Evolutionary conservation across 768 basidiomycete genomes (phyloP).

Genomic region (Termitomyces sp.): DNA sequence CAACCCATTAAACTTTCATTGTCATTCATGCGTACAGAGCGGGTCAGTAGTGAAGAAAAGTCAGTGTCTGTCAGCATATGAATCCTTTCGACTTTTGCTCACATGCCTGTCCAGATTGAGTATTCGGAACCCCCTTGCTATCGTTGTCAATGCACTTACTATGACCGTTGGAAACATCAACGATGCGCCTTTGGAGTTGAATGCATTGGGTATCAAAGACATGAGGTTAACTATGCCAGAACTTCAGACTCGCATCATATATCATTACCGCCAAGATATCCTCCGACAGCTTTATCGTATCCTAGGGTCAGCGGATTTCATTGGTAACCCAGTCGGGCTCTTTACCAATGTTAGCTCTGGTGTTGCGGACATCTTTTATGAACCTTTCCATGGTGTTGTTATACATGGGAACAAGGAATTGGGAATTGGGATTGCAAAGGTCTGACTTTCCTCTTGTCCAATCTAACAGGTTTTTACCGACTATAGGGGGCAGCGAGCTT

Average conservation of each 20-base stretch:
- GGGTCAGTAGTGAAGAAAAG: slow-evolving; percentile 92
- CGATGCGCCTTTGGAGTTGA: slow-evolving; percentile 90
- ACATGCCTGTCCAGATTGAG: slow-evolving; percentile 43
- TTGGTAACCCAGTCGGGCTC: slow-evolving; percentile 91
- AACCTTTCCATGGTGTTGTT: slow-evolving; percentile 94
- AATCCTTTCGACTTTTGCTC: slow-evolving; percentile 1
- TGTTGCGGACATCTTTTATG: slow-evolving; percentile 97
- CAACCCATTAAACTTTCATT: slow-evolving; percentile 90
- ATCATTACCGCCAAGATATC: slow-evolving; percentile 93
- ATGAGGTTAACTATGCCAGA: slow-evolving; percentile 85
- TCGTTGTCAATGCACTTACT: slow-evolving; percentile 89
- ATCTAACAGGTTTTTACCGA: neutral
- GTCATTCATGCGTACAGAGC: slow-evolving; percentile 96
- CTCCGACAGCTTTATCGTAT: slow-evolving; percentile 93
- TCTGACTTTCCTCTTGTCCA: slow-evolving; percentile 20
- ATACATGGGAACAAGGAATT: slow-evolving; percentile 95
- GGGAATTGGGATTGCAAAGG: slow-evolving; percentile 92
- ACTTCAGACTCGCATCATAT: slow-evolving; percentile 74
- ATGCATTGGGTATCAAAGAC: slow-evolving; percentile 91
- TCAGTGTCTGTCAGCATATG: slow-evolving; percentile 27
- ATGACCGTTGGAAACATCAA: slow-evolving; percentile 98
- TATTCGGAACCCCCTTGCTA: slow-evolving; percentile 86
- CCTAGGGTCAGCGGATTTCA: slow-evolving; percentile 96
- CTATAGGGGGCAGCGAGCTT: slow-evolving; percentile 91
- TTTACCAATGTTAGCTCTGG: slow-evolving; percentile 99